Evolutionary conservation across 495 filamentous ascomycete genomes (phyloP).

Genomic region (Penicillium maclennaniae): DNA sequence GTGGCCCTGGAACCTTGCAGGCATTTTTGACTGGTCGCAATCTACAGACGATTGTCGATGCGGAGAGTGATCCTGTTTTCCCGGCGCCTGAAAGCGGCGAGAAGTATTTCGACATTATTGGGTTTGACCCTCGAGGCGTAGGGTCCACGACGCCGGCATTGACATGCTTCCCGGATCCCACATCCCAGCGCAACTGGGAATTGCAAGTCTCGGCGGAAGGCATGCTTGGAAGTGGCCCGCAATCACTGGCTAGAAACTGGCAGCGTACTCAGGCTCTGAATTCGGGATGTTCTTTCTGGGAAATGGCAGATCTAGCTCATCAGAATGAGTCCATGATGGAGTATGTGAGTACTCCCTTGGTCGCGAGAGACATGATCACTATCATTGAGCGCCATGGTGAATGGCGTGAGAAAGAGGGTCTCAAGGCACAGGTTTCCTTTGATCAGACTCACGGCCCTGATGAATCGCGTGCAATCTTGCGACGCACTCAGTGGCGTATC

Average conservation of each 20-base stretch:
- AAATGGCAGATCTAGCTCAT: conserved; percentile 22
- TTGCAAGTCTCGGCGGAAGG: conserved; percentile 39
- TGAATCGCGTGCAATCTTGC: conserved; percentile 21
- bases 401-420: conserved; percentile 38
- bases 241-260: conserved; percentile 43
- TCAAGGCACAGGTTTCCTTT: conserved; percentile 22
- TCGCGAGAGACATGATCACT: conserved; percentile 49
- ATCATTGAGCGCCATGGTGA: conserved; percentile 49
- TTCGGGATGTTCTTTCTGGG: conserved; percentile 30
- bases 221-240: conserved; percentile 34
- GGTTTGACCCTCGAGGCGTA: conserved; percentile 55
- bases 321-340: conserved; percentile 38
- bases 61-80: conserved; percentile 23
- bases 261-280: conserved; percentile 45
- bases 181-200: conserved; percentile 38
- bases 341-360: conserved; percentile 45
- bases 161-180: conserved; percentile 45
- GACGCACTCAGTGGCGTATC: conserved; percentile 28
- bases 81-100: conserved; percentile 3
- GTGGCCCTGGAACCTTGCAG: conserved; percentile 45
- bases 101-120: conserved; percentile 53
- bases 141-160: conserved; percentile 46
- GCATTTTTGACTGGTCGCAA: conserved; percentile 30
- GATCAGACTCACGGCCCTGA: conserved; percentile 31
- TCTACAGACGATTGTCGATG: conserved; percentile 43